Conservation (phyloP, 768 basidiomycete genomes). For the Lentinus brumalis region DNA sequence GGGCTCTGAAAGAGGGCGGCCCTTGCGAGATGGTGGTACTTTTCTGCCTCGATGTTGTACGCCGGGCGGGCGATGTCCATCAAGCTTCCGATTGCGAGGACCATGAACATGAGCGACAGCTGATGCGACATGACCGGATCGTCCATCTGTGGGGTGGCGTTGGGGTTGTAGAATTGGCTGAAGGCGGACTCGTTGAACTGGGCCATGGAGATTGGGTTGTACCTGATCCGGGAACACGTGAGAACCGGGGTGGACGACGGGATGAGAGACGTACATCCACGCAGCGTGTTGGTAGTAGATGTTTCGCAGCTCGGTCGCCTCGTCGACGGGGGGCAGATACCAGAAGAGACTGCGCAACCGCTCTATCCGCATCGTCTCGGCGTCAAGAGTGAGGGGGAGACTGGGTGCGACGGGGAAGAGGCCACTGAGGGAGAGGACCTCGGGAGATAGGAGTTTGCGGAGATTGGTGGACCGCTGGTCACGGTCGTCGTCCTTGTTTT, state of each 20-base stretch:
- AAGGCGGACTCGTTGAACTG: conserved; percentile 59
- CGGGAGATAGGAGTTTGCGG: conserved; percentile 57
- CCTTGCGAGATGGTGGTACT: conserved; percentile 61
- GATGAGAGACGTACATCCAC: conserved; percentile 56
- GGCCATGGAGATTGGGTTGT: conserved; percentile 59
- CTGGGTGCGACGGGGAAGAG: conserved; percentile 62
- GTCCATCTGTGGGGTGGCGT: conserved; percentile 43
- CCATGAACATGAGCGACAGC: conserved; percentile 62
- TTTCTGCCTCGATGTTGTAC: conserved; percentile 58
- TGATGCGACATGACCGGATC: conserved; percentile 50
- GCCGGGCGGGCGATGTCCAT: conserved; percentile 59
- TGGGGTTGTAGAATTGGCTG: conserved; percentile 52
- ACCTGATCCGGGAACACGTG: conserved; percentile 42
- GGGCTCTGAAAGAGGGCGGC: conserved; percentile 64
- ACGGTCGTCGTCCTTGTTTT: conserved; percentile 54
- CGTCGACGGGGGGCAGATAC: conserved; percentile 66
- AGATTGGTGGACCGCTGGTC: conserved; percentile 51
- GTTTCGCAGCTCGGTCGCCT: conserved; percentile 60
- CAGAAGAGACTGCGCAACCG: conserved; percentile 61
- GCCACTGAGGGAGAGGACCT: conserved; percentile 64
- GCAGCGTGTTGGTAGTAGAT: conserved; percentile 67
- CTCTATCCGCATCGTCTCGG: conserved; percentile 33
- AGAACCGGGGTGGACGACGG: neutral
- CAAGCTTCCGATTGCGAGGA: conserved; percentile 64
- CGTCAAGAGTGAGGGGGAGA: conserved; percentile 38